Evolutionary conservation across 345 rosid species (phyloP).

Genomic region (Melaleuca alternifolia): DNA sequence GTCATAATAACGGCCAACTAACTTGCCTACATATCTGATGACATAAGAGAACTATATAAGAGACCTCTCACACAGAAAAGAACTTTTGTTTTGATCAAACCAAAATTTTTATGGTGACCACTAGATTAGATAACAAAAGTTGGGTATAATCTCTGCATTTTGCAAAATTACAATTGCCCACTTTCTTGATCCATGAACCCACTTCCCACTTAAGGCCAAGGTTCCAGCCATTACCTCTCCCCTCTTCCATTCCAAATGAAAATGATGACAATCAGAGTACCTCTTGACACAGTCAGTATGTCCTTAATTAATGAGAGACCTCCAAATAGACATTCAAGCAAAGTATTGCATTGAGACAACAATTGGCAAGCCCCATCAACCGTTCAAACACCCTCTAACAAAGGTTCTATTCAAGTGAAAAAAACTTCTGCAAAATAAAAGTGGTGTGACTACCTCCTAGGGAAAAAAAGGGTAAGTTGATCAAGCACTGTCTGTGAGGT

Average conservation of each 20-base stretch:
- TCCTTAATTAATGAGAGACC: not conserved
- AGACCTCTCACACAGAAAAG: not conserved
- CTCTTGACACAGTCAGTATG: not conserved
- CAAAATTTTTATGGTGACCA: not conserved
- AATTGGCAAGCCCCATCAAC: not conserved
- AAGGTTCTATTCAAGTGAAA: not conserved
- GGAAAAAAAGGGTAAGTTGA: not conserved
- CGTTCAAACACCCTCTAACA: not conserved
- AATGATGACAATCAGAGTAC: not conserved
- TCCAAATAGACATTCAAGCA: not conserved
- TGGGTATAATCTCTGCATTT: not conserved
- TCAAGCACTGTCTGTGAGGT: not conserved
- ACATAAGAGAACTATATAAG: not conserved
- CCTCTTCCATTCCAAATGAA: not conserved
- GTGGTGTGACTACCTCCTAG: not conserved
- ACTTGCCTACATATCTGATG: constrained; percentile 70
- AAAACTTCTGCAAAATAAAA: not conserved
- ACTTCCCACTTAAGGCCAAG: not conserved
- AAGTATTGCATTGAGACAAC: not conserved
- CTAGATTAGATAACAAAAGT: not conserved
- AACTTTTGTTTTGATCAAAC: not conserved
- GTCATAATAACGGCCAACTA: constrained; percentile 82
- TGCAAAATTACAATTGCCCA: not conserved
- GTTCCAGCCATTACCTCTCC: not conserved
- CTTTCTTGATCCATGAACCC: not conserved